These are phyloP conservation scores for Arctostaphylos glauca DNA, from an alignment of 148 eudicot species.

Conservation along the genomic window DNA sequence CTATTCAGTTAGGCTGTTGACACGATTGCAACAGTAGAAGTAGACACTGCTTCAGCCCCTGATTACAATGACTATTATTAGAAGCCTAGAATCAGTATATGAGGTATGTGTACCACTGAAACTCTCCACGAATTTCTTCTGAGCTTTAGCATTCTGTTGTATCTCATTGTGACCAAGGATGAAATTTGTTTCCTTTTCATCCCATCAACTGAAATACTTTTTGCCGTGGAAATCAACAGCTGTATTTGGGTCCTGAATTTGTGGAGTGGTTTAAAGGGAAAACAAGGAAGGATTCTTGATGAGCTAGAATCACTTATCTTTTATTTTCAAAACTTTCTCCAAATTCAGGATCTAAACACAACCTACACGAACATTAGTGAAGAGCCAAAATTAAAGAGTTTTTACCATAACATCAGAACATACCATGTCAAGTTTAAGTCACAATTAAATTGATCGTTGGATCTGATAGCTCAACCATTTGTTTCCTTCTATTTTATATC, in stretches of 20 bases:
- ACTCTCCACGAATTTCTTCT: background rate
- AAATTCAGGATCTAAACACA: too few relatives aligned
- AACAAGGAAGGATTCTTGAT: background rate
- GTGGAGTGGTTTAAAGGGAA: background rate
- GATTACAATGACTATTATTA: background rate
- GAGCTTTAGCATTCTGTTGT: background rate
- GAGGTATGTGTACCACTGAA: background rate
- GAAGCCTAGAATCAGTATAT: background rate
- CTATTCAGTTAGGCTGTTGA: background rate
- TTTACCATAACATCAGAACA: background rate
- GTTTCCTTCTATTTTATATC: background rate
- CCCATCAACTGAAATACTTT: background rate
- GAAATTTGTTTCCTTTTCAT: background rate
- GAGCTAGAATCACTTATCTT: background rate
- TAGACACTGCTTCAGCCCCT: background rate
- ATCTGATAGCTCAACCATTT: background rate
- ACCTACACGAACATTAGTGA: too few relatives aligned
- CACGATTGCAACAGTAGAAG: background rate
- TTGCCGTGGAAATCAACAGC: background rate
- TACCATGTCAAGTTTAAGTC: background rate
- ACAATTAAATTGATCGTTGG: background rate
- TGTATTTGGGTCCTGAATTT: background rate
- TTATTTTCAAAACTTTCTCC: background rate
- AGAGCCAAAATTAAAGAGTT: too few relatives aligned
- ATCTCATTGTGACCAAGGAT: constrained; percentile 4